These are phyloP conservation scores for Dactylis glomerata DNA, from an alignment of 176 grass and related monocot species.

Conservation along the genomic window DNA sequence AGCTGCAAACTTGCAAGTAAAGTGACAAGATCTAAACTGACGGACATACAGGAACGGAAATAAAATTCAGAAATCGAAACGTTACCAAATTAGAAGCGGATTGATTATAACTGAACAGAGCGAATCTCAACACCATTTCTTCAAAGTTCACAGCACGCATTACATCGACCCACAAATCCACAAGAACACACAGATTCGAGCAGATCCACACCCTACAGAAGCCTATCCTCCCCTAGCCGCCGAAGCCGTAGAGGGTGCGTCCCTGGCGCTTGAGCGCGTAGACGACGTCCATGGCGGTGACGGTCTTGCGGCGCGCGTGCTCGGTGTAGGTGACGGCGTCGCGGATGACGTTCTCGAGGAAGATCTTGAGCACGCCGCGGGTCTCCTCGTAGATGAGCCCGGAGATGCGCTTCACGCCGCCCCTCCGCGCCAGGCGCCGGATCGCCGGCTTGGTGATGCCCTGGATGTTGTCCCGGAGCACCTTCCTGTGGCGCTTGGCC, in stretches of 20 bases:
- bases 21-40: too few species aligned
- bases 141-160: neutral
- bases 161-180: neutral
- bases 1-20: too few species aligned
- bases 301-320: conserved; percentile 85
- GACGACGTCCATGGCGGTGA: conserved; percentile 93
- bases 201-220: neutral
- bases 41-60: too few species aligned
- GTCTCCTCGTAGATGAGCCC: conserved; percentile 90
- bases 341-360: conserved; percentile 88
- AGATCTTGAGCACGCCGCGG: conserved; percentile 87
- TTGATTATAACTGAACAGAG: neutral
- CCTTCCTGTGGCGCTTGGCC: conserved; percentile 71
- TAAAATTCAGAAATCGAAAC: too few species aligned
- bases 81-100: neutral
- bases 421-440: conserved; percentile 56
- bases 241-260: conserved; percentile 85
- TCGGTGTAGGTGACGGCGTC: conserved; percentile 94
- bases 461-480: conserved; percentile 89
- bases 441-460: conserved; percentile 91
- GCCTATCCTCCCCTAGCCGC: conserved; percentile 40
- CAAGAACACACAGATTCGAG: neutral
- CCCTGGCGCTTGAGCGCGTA: conserved; percentile 92
- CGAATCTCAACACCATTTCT: neutral
- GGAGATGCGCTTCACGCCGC: conserved; percentile 87